A percentile compares a stretch with the other conserved stretches of the same genome.
phyloP scores from a whole-genome alignment of 1,139 yeast genomes.

The Yamadazyma blattariae region DNA sequence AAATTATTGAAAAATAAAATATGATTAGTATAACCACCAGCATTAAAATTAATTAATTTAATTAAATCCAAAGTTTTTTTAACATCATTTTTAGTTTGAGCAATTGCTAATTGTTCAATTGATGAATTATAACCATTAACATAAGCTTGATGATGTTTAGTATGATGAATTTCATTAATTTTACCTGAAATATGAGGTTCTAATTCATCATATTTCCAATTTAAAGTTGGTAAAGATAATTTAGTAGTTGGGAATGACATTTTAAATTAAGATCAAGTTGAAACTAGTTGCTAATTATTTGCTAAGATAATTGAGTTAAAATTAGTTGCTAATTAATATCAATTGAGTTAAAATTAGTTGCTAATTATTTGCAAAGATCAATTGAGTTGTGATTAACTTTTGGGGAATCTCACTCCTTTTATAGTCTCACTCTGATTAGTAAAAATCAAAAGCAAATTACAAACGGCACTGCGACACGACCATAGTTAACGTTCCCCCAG shows the following conservation, averaged over 20 bases:
- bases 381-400: too few species aligned
- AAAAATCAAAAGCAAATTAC: too few species aligned
- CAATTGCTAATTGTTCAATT: constrained; percentile 72
- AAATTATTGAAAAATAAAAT: constrained; percentile 87
- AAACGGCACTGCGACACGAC: too few species aligned
- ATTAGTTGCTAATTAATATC: too few species aligned
- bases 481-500: too few species aligned
- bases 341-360: too few species aligned
- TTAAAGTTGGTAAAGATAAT: constrained; percentile 80
- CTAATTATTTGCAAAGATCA: too few species aligned
- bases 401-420: too few species aligned
- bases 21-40: constrained; percentile 93
- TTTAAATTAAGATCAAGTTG: too few species aligned
- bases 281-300: too few species aligned
- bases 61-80: constrained; percentile 70
- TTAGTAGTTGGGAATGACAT: constrained; percentile 22
- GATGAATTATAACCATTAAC: constrained; percentile 87
- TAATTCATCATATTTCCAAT: constrained; percentile 82
- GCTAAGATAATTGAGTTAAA: too few species aligned
- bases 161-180: constrained; percentile 87
- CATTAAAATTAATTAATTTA: constrained; percentile 86
- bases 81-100: constrained; percentile 62
- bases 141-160: constrained; percentile 93
- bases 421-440: too few species aligned
- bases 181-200: constrained; percentile 90